These are phyloP conservation scores for Aspergillus pseudoviridinutans DNA, from an alignment of 2,329 filamentous ascomycete genomes.

Conservation along the genomic window DNA sequence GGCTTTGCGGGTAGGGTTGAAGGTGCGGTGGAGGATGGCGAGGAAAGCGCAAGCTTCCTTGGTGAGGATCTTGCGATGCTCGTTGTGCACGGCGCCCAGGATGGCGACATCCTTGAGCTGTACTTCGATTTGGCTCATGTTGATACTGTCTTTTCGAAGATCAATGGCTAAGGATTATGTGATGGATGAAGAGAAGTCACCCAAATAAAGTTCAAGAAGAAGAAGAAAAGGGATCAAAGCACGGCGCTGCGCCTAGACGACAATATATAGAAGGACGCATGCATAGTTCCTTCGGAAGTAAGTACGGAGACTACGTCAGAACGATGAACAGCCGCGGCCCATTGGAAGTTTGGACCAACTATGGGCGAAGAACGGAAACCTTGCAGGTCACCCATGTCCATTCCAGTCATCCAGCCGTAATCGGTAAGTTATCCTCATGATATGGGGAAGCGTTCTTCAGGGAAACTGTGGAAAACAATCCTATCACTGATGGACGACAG, in stretches of 20 bases:
- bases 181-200: neutral
- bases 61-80: conserved; percentile 85
- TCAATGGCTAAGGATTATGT: neutral
- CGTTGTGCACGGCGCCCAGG: conserved; percentile 71
- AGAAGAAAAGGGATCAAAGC: neutral
- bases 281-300: conserved; percentile 4
- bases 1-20: conserved; percentile 82
- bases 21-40: conserved; percentile 88
- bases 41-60: conserved; percentile 89
- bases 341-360: conserved; percentile 7
- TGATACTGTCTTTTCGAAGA: conserved; percentile 18
- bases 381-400: neutral
- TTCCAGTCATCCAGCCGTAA: neutral
- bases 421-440: neutral
- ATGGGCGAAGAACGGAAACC: neutral
- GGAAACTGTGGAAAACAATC: neutral
- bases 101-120: conserved; percentile 87
- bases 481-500: conserved; percentile 2
- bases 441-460: conserved; percentile 1
- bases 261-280: conserved; percentile 5
- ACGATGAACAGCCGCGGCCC: conserved; percentile 20
- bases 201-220: neutral
- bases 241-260: conserved; percentile 4
- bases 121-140: conserved; percentile 66
- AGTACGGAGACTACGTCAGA: conserved; percentile 16